Conservation (phyloP, 768 basidiomycete species). For the Collybia sordida region DNA sequence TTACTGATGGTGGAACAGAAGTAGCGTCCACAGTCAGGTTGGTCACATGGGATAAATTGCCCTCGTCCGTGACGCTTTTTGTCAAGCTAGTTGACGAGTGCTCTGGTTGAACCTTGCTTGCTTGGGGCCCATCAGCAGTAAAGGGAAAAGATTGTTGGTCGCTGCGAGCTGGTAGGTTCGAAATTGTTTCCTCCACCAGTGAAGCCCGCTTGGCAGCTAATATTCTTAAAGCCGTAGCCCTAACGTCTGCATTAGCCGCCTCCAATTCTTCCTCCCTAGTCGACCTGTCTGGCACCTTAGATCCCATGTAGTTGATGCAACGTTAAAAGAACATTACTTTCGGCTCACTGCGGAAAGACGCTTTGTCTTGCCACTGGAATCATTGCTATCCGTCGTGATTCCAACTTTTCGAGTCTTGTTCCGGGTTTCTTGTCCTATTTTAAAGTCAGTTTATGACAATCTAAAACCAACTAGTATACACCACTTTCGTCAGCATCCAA, state of each 20-base stretch:
- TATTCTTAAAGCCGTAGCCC: slow-evolving; percentile 10
- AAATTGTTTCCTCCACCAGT: neutral
- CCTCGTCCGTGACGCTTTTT: neutral
- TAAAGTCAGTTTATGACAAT: neutral
- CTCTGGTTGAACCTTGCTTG: neutral
- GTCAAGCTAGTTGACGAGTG: neutral
- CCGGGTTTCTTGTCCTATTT: slow-evolving; percentile 4
- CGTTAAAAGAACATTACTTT: too few species aligned
- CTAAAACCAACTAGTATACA: neutral
- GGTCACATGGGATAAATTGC: neutral
- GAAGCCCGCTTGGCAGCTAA: slow-evolving; percentile 14
- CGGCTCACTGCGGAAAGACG: neutral
- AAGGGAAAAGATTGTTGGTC: neutral
- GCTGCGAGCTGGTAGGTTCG: slow-evolving; percentile 6
- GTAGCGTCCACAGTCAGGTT: neutral
- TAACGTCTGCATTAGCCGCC: slow-evolving; percentile 13
- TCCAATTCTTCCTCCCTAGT: slow-evolving; percentile 9
- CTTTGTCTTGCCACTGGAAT: neutral
- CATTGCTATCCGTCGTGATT: neutral
- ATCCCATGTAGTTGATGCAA: too few species aligned
- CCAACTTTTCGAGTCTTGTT: slow-evolving; percentile 6
- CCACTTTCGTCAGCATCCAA: neutral
- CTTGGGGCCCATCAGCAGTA: neutral
- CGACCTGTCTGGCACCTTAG: neutral
- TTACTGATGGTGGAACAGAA: neutral